phyloP scores from a whole-genome alignment of 768 basidiomycete species.

The Lentinula raphanica region DNA sequence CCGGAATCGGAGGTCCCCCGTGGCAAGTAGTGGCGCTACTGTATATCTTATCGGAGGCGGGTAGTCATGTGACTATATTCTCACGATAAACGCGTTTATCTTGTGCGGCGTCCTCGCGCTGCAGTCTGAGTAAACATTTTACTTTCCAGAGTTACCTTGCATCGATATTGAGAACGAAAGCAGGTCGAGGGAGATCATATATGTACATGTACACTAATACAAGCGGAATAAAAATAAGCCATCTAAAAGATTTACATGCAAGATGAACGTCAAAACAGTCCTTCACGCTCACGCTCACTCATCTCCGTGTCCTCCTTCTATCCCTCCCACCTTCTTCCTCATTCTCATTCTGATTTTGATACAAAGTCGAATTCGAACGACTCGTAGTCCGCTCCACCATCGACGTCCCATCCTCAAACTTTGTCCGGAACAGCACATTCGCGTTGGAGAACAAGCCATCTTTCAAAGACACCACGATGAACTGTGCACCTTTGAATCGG shows the following conservation, averaged over 20 bases:
- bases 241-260: too few species aligned
- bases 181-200: too few species aligned
- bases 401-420: conserved; percentile 91
- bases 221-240: too few species aligned
- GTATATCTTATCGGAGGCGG: neutral
- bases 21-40: neutral
- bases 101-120: too few species aligned
- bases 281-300: too few species aligned
- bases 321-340: conserved; percentile 8
- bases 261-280: too few species aligned
- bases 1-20: neutral
- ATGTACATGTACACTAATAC: too few species aligned
- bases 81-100: too few species aligned
- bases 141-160: too few species aligned
- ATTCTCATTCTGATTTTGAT: conserved; percentile 21
- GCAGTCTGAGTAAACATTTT: too few species aligned
- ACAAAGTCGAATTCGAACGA: conserved; percentile 50
- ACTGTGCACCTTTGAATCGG: conserved; percentile 96
- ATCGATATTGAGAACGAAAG: too few species aligned
- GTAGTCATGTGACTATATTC: neutral
- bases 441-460: conserved; percentile 98
- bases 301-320: conserved; percentile 3
- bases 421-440: conserved; percentile 89
- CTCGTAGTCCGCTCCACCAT: conserved; percentile 80
- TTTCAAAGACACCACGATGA: conserved; percentile 95